Evolutionary conservation across 805 yeast species (phyloP).

Genomic region (Hanseniaspora nectarophila): DNA sequence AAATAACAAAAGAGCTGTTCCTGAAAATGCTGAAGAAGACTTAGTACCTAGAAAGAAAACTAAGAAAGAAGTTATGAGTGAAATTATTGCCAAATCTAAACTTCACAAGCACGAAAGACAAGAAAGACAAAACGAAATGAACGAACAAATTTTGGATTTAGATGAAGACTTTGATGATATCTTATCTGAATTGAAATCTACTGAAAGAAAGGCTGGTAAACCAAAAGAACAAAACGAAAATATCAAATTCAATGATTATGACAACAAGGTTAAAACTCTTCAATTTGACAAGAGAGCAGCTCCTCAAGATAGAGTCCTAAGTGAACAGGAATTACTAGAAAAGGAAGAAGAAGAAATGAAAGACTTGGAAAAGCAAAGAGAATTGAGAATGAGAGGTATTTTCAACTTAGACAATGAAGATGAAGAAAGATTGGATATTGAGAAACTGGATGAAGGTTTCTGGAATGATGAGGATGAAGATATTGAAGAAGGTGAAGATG

Average conservation of each 20-base stretch:
- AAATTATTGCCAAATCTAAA: constrained; percentile 71
- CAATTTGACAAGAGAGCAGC: constrained; percentile 63
- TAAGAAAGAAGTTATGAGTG: constrained; percentile 77
- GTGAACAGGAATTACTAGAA: constrained; percentile 53
- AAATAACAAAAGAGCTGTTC: constrained; percentile 30
- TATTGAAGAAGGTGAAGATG: constrained; percentile 29
- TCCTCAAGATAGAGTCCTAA: constrained; percentile 71
- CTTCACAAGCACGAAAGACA: constrained; percentile 68
- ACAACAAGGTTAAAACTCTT: constrained; percentile 52
- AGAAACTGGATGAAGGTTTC: constrained; percentile 57
- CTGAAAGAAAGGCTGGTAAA: constrained; percentile 18
- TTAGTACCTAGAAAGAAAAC: constrained; percentile 53
- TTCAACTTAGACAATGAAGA: constrained; percentile 34
- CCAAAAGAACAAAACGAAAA: constrained; percentile 16
- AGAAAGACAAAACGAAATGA: constrained; percentile 45
- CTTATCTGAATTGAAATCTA: constrained; percentile 38
- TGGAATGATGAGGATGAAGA: constrained; percentile 45
- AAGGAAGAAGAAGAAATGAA: constrained; percentile 52
- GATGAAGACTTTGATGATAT: constrained; percentile 66
- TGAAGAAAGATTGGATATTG: constrained; percentile 37
- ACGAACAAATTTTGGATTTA: constrained; percentile 50
- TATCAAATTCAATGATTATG: constrained; percentile 42
- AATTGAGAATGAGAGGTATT: constrained; percentile 62
- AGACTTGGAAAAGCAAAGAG: constrained; percentile 54
- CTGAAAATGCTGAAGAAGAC: constrained; percentile 27